Conservation (phyloP, 495 filamentous ascomycete species). For the Sabuloglossum arenarium region DNA sequence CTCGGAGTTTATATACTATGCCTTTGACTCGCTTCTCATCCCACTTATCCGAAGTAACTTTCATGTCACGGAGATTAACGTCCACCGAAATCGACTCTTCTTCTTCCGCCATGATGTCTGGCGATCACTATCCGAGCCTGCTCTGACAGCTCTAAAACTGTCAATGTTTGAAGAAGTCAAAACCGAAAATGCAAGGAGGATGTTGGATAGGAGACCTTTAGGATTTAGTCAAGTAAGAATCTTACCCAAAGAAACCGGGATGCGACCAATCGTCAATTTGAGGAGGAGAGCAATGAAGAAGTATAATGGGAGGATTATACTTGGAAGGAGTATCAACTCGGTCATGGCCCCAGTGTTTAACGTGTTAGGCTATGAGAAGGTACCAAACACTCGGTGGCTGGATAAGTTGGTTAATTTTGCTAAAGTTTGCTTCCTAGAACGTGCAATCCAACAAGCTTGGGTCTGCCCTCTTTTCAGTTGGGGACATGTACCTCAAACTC, state of each 20-base stretch:
- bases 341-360: conserved; percentile 54
- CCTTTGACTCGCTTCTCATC: conserved; percentile 80
- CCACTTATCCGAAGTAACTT: conserved; percentile 76
- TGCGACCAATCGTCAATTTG: conserved; percentile 77
- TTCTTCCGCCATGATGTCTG: conserved; percentile 93
- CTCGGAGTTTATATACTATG: conserved; percentile 70
- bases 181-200: conserved; percentile 27
- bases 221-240: conserved; percentile 66
- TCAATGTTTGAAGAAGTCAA: conserved; percentile 68
- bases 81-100: conserved; percentile 62
- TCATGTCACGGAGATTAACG: conserved; percentile 79
- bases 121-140: conserved; percentile 52
- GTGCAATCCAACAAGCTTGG: conserved; percentile 43
- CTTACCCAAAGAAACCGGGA: conserved; percentile 47
- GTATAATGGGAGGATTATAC: conserved; percentile 27
- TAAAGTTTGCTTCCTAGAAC: conserved; percentile 13
- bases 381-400: conserved; percentile 9
- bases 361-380: conserved; percentile 60
- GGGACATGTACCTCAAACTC: conserved; percentile 60
- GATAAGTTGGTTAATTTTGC: not conserved
- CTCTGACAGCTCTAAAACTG: conserved; percentile 42
- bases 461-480: conserved; percentile 56
- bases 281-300: conserved; percentile 34
- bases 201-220: conserved; percentile 39
- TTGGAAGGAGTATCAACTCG: conserved; percentile 65